phyloP scores from a whole-genome alignment of 192 early-diverging fungal species.

The Entophlyctis helioformis region DNA sequence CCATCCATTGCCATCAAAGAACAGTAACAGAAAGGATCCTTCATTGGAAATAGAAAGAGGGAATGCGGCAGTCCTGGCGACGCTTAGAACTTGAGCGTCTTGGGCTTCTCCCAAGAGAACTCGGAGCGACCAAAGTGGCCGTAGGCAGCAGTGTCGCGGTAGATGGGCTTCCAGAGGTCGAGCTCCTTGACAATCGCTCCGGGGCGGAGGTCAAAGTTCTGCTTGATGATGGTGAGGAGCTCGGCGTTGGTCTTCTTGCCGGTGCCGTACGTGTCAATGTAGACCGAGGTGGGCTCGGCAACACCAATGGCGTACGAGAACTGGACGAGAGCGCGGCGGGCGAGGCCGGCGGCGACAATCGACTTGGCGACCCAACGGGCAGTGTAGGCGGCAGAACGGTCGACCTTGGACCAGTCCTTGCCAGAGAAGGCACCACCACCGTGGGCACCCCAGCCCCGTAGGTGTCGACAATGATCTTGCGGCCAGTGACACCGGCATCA shows the following conservation, averaged over 20 bases:
- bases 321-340: slow-evolving; percentile 87
- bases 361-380: slow-evolving; percentile 99
- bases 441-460: slow-evolving; percentile 95
- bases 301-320: slow-evolving; percentile 98
- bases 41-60: too few relatives aligned
- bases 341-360: slow-evolving; percentile 82
- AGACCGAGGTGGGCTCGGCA: slow-evolving; percentile 91
- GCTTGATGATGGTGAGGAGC: slow-evolving; percentile 86
- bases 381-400: slow-evolving; percentile 95
- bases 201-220: slow-evolving; percentile 98
- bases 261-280: slow-evolving; percentile 94
- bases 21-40: too few relatives aligned
- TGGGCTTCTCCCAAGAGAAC: slow-evolving; percentile 91
- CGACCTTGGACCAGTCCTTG: slow-evolving; percentile 99
- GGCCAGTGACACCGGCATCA: slow-evolving; percentile 98
- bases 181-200: slow-evolving; percentile 98
- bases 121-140: slow-evolving; percentile 69
- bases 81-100: slow-evolving; percentile 48
- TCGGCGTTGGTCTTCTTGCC: slow-evolving; percentile 80
- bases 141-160: slow-evolving; percentile 93
- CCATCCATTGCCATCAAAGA: neutral
- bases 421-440: slow-evolving; percentile 99
- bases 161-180: slow-evolving; percentile 96
- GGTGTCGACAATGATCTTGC: slow-evolving; percentile 87
- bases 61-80: too few relatives aligned